Base-by-base conservation (phyloP, 176 grass and related monocot species). In the Puya raimondii region DNA sequence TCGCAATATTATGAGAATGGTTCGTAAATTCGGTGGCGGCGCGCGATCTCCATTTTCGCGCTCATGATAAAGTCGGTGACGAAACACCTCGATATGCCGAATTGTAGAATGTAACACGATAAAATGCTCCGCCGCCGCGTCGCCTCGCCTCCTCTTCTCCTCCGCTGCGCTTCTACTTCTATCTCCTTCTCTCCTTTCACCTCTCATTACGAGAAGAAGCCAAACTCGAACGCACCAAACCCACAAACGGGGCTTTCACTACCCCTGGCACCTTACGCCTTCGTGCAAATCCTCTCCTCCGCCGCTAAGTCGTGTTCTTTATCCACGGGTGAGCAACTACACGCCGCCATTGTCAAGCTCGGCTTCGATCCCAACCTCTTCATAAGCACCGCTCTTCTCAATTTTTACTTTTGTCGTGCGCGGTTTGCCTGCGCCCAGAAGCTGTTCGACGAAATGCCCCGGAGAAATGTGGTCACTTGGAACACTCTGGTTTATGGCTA, bases 371-470 rank as follows among this genome's bases (percentile, higher is more conserved):
- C 67, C 20, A 70, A 70, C 49, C 48, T 51, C 67, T 70, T 70
- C 49, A 14, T 70, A 12, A 25, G 4, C 18, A 51, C 67, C 11
- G 47, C 49, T 70, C 17, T 70, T 11, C 67, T 70, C 67, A 22
- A 23, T 7, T 21, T 52, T 1, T 70, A 70, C 50, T 70, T 54
- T 65, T 50, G 61, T 7, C 70, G 65, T 16, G 4, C 4, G 21
- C 11, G 49, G 22, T 47, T 20, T 8, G 12, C 0, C 0, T 25
- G 33, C 4, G 82, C 82, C 2, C 56, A 47, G 4, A 65, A 65
- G 10, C 49, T 79, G 76, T 84, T 84, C 76, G 76, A 84, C 57
- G 70, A 79, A 84, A 84, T 84, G 71, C 59, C 82, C 0, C 1
- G 11, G 1, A 66, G 50, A 57, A 84, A 2, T 58, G 16, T 47